Evolutionary conservation across 2,329 filamentous ascomycete species (phyloP), one percentile per base, ranked within the genome.

Genomic region (Ceratocystis eucalypticola): DNA sequence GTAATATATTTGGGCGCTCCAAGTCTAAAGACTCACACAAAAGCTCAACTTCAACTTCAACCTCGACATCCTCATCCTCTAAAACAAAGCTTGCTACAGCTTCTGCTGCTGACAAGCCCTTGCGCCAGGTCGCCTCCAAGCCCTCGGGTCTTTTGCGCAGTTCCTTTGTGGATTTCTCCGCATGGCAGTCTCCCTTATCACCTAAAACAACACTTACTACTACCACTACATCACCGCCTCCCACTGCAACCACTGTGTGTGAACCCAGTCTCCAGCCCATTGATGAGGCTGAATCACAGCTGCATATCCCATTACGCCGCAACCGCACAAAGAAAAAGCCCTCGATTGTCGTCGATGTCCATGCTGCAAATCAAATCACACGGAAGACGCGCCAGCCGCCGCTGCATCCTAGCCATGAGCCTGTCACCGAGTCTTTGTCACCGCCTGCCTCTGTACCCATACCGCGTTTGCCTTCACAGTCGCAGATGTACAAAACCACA

Each of bases 1-100:
- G 80, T 65, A 79, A 74, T 69, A 75, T 85, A 7, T 84, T 85
- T 69, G 75, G 77, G 50, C 77, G 79, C 68, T 75, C 75, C 22
- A 82, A 76, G 71, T 62, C 73, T 2, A 70, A 71, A 12, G 76
- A 75, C 45, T 37, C 30, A 30, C 65, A 53, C 44, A 15, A 41
- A 12, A 41, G 37, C 37, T 41, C 37, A 41, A 41, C 37, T 41
- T 41, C 37, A 10, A 41, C 37, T 12, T 41, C 37, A 41, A 41
- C 37, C 37, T 41, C 37, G 10, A 12, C 5, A 50, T 20, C 7
- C 7, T 22, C 46, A 50, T 41, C 37, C 46, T n/a, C 46, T 17
- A 20, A 7, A 50, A 22, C 17, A 45, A 61, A 55, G 45, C 61
- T 8, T 30, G 57, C 20, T 45, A 37, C 64, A 2, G 55, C 64